phyloP scores from a whole-genome alignment of 768 basidiomycete genomes.

The Leccinum imitatum region DNA sequence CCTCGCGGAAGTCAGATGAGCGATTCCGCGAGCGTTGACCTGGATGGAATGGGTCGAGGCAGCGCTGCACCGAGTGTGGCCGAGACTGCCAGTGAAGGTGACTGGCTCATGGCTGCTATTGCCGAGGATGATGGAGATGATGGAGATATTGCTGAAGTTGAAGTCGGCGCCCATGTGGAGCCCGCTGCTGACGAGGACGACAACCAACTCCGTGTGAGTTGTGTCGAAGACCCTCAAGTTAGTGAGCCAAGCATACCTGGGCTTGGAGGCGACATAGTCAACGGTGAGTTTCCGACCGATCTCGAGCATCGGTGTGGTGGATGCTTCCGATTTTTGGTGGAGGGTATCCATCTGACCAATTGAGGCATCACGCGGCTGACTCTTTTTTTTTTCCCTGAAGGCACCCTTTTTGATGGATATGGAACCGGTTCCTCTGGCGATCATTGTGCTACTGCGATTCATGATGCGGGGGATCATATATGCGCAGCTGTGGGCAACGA shows the following conservation, averaged over 20 bases:
- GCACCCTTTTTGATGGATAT: slow-evolving; percentile 39
- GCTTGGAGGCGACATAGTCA: slow-evolving; percentile 35
- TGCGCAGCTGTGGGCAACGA: slow-evolving; percentile 25
- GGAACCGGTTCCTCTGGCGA: slow-evolving; percentile 35
- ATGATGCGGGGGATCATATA: slow-evolving; percentile 16
- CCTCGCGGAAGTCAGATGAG: slow-evolving; percentile 41
- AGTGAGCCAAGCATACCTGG: slow-evolving; percentile 33
- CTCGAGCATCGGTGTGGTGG: slow-evolving; percentile 40
- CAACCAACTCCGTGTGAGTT: slow-evolving; percentile 44
- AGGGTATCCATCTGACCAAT: slow-evolving; percentile 40
- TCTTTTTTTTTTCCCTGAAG: slow-evolving; percentile 36
- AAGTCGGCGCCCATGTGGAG: slow-evolving; percentile 54
- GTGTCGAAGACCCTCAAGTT: slow-evolving; percentile 39
- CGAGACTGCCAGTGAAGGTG: slow-evolving; percentile 62
- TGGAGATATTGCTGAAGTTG: slow-evolving; percentile 54
- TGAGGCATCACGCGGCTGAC: slow-evolving; percentile 60
- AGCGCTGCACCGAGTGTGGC: slow-evolving; percentile 70
- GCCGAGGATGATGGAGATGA: slow-evolving; percentile 69
- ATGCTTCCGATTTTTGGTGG: slow-evolving; percentile 41
- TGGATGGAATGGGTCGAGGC: slow-evolving; percentile 53
- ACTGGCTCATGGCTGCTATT: slow-evolving; percentile 90
- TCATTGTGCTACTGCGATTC: slow-evolving; percentile 16
- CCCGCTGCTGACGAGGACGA: slow-evolving; percentile 46
- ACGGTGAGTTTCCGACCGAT: slow-evolving; percentile 53
- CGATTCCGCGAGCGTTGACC: slow-evolving; percentile 57